Base-by-base conservation (phyloP, 2,329 filamentous ascomycete species). In the Pseudogymnoascus pannorum region DNA sequence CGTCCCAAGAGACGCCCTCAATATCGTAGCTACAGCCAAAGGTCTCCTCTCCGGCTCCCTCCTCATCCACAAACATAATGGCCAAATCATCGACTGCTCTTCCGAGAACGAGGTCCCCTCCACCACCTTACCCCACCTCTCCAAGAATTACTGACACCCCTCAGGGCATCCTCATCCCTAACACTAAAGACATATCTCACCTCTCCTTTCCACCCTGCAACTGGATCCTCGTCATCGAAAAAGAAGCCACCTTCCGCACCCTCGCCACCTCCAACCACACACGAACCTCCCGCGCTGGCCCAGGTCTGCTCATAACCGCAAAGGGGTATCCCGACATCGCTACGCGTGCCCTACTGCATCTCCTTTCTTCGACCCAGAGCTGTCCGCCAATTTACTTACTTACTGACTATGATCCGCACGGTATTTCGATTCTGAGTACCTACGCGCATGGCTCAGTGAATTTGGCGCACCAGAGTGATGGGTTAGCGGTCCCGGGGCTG, bases 301-400 rank as follows among this genome's bases (percentile, higher is more conserved):
- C 77, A n/a, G 87, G 88, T 0, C 74, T 90, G n/a, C 71, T 91
- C 0, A 68, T 92, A 20, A 92, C 89, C 3, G 90, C 85, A 0
- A 94, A 92, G 77, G 91, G 91, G 1, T 94, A 91, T 68, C 89
- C 91, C 0, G 91, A 94, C 67, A 75, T 93, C 57, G 79, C 81
- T 1, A 91, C 89, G 0, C 79, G 88, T 6, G 78, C 79, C 14
- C 86, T 93, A 60, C 74, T 93, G 1, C 78, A 79, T 42, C 71
- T 77, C 11, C 60, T 91, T 1, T 78, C 81, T 36, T 69, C 72
- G 0, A 72, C 88, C 20, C 67, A 66, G 58, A 62, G 66, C 3
- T 66, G 74, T 18, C 71, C 75, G 14, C 81, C 83, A 1, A 81
- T 90, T 5, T 79, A 84, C 59, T 83, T 79, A 0, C 75, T 94